phyloP scores from a whole-genome alignment of 164 flowering plant genomes.

The Euptelea pleiosperma region DNA sequence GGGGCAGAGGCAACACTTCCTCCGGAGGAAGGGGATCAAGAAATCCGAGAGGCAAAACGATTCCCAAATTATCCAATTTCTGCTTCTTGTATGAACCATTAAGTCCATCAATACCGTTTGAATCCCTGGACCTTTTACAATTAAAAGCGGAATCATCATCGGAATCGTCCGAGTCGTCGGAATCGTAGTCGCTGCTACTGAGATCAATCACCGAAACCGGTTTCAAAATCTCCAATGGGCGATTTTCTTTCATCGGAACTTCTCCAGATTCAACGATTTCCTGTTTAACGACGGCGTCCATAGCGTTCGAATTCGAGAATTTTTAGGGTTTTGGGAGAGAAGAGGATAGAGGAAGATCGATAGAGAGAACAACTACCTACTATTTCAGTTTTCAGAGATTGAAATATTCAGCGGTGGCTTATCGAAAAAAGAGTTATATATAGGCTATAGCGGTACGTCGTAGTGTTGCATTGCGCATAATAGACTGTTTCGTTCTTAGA shows the following conservation, averaged over 20 bases:
- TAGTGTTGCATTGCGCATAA: too few species aligned
- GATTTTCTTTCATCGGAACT: background rate
- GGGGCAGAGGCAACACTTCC: conserved; percentile 6
- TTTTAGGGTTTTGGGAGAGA: too few species aligned
- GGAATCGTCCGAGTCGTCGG: background rate
- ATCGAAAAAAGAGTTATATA: too few species aligned
- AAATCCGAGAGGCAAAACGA: conserved; percentile 25
- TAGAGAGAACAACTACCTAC: background rate
- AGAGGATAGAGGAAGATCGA: conserved; percentile 2
- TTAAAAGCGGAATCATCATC: background rate
- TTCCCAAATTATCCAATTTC: conserved; percentile 7
- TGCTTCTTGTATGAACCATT: conserved; percentile 10
- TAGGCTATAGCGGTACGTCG: too few species aligned
- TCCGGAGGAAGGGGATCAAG: conserved; percentile 26
- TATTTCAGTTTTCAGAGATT: too few species aligned
- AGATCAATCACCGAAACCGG: conserved; percentile 17
- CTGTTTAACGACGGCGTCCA: conserved; percentile 14
- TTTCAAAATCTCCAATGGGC: background rate
- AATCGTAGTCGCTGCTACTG: conserved; percentile 14
- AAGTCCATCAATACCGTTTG: background rate
- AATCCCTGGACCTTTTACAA: conserved; percentile 13
- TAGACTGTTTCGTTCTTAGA: too few species aligned
- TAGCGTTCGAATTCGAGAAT: too few species aligned
- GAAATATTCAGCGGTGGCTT: too few species aligned
- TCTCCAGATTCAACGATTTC: conserved; percentile 4